These are phyloP conservation scores for Hypoxylon sp. DNA, from an alignment of 2,329 filamentous ascomycete genomes.

Conservation along the genomic window DNA sequence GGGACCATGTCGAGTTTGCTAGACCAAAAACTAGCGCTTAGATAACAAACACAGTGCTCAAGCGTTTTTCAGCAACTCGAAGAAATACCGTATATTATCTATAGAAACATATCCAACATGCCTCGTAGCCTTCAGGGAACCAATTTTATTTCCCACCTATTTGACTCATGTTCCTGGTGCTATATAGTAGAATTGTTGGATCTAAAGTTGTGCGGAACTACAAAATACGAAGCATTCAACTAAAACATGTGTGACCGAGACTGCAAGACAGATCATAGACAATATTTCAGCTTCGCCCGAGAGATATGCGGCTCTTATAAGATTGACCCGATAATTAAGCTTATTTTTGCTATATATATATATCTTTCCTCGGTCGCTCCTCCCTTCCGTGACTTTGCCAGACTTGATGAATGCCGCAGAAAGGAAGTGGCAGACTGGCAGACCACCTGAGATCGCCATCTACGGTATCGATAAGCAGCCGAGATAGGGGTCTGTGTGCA, in stretches of 20 bases:
- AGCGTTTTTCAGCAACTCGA: not conserved
- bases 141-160: not conserved
- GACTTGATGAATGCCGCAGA: not conserved
- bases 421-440: not conserved
- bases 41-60: not conserved
- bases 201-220: not conserved
- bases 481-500: conserved; percentile 2
- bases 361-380: conserved; percentile 6
- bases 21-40: not conserved
- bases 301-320: not conserved
- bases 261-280: not conserved
- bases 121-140: not conserved
- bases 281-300: not conserved
- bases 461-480: conserved; percentile 27
- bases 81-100: not conserved
- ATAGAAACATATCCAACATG: not conserved
- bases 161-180: not conserved
- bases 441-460: not conserved
- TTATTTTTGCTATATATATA: conserved; percentile 1
- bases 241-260: not conserved
- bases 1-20: not conserved
- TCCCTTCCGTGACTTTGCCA: conserved; percentile 4
- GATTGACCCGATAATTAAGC: not conserved
- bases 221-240: not conserved
- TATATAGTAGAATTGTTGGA: not conserved